A percentile compares a stretch with the other conserved stretches of the same genome.
phyloP scores from a whole-genome alignment of 192 early-diverging fungal species.

The Backusella mclennaniae region DNA sequence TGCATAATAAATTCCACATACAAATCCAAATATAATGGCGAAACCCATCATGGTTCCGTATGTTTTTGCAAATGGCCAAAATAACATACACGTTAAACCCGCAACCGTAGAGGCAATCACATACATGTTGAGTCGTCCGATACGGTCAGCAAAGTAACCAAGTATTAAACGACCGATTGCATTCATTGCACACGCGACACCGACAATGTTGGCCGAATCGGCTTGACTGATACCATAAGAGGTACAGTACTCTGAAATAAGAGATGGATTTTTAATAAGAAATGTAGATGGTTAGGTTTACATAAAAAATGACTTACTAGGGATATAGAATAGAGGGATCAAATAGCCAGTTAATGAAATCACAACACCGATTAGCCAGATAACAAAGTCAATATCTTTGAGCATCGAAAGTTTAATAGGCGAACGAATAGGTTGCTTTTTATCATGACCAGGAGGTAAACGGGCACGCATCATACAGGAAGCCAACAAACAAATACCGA shows the following conservation, averaged over 20 bases:
- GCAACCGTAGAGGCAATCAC: slow-evolving; percentile 14
- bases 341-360: slow-evolving; percentile 39
- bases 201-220: slow-evolving; percentile 13
- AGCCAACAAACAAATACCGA: slow-evolving; percentile 30
- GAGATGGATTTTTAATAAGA: too few species aligned
- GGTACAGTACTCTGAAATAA: slow-evolving; percentile 10
- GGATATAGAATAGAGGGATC: slow-evolving; percentile 38
- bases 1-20: slow-evolving; percentile 27
- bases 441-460: background rate
- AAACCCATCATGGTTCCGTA: slow-evolving; percentile 29
- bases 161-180: slow-evolving; percentile 21
- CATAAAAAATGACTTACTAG: slow-evolving; percentile 18
- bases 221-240: slow-evolving; percentile 8
- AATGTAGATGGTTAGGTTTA: too few species aligned
- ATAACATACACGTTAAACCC: slow-evolving; percentile 13
- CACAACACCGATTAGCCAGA: slow-evolving; percentile 24
- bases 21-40: slow-evolving; percentile 23
- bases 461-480: slow-evolving; percentile 20
- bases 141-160: slow-evolving; percentile 21
- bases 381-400: slow-evolving; percentile 28
- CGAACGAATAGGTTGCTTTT: background rate
- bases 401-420: slow-evolving; percentile 24
- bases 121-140: slow-evolving; percentile 30
- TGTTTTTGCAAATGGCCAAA: slow-evolving; percentile 28
- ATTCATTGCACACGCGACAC: slow-evolving; percentile 25